Percentiles rank a stretch among this genome's conserved stretches.
Conservation (phyloP, 768 basidiomycete genomes). For the Termitomyces sp. region DNA sequence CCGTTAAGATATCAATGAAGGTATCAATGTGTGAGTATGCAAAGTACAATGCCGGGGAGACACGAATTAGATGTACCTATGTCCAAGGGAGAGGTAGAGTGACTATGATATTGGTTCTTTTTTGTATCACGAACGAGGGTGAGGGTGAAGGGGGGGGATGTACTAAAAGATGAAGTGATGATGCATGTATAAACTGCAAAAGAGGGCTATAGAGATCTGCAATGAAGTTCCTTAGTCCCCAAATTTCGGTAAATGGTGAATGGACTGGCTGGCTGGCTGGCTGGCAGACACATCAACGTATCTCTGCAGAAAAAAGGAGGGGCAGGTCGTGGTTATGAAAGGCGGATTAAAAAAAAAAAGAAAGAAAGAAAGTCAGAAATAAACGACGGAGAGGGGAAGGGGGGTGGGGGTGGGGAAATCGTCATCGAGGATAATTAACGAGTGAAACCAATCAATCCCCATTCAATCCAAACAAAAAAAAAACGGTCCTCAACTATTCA, state of each 20-base stretch:
- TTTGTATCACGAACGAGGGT: conserved; percentile 3
- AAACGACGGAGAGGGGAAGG: not conserved
- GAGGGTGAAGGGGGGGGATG: too few species aligned
- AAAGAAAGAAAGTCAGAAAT: not conserved
- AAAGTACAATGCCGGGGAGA: conserved; percentile 17
- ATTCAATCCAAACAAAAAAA: conserved; percentile 3
- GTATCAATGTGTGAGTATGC: conserved; percentile 21
- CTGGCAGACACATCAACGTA: not conserved
- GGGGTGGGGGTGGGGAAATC: not conserved
- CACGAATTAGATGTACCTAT: conserved; percentile 15
- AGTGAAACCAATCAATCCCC: conserved; percentile 3
- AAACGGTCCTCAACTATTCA: conserved; percentile 13
- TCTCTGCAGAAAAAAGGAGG: not conserved
- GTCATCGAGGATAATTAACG: conserved; percentile 5
- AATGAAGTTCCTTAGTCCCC: conserved; percentile 1
- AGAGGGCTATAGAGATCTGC: conserved; percentile 9
- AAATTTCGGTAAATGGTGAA: not conserved
- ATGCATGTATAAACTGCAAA: not conserved
- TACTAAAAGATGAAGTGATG: not conserved
- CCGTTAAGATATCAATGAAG: not conserved
- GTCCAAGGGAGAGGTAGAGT: conserved; percentile 12
- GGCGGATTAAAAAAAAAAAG: conserved; percentile 4
- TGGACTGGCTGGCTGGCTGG: conserved; percentile 1
- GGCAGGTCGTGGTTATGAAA: not conserved
- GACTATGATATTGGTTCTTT: conserved; percentile 8